Evolutionary conservation across 768 basidiomycete genomes (phyloP).

Genomic region (Hericium alpestre): DNA sequence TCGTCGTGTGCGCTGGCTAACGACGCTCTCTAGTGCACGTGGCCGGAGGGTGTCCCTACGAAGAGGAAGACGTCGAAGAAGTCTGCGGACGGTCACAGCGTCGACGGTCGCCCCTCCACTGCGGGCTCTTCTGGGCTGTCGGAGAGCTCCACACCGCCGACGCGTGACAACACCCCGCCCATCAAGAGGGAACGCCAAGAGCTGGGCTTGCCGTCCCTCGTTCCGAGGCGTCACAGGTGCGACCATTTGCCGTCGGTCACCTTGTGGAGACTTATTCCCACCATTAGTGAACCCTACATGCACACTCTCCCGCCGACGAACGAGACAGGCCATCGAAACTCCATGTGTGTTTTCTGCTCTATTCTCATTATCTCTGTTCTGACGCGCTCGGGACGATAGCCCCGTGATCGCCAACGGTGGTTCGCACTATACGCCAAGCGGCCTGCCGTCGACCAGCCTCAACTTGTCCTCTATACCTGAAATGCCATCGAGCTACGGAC

Average conservation of each 20-base stretch:
- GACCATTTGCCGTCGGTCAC: not conserved
- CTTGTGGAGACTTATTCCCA: no score
- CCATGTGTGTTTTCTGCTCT: not conserved
- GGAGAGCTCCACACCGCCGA: constrained; percentile 63
- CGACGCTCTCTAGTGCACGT: constrained; percentile 48
- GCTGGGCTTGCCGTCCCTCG: constrained; percentile 25
- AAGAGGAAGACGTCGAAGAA: constrained; percentile 56
- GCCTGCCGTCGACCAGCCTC: no score
- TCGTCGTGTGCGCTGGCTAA: not conserved
- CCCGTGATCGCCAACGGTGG: no score
- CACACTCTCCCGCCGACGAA: not conserved
- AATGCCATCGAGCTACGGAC: not conserved
- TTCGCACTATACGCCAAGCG: no score
- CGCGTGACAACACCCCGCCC: constrained; percentile 55
- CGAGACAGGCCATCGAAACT: not conserved
- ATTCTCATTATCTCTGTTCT: no score
- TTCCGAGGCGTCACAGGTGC: constrained; percentile 33
- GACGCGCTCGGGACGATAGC: no score
- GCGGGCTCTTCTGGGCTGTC: constrained; percentile 67
- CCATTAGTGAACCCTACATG: not conserved
- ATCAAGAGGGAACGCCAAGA: constrained; percentile 34
- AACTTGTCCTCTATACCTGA: not conserved
- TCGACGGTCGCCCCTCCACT: constrained; percentile 54
- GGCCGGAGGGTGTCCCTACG: constrained; percentile 70
- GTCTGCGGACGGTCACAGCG: constrained; percentile 29